Base-by-base conservation (phyloP, 495 filamentous ascomycete species). In the Darksidea phi region DNA sequence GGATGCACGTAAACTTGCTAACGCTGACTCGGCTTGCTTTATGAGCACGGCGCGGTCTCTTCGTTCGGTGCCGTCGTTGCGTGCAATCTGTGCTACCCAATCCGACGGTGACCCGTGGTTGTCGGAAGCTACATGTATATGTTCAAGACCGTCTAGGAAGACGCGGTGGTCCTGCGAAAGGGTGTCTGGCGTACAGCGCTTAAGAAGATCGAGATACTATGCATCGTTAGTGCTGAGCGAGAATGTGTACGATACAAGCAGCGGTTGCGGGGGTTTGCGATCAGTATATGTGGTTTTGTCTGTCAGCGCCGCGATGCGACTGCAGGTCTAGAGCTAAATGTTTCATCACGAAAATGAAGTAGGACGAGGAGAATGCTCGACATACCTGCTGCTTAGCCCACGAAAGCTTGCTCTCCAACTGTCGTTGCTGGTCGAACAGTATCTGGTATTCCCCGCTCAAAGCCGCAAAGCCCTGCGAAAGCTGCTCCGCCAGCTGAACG, bases 241-340 rank as follows among this genome's bases (percentile, higher is more conserved):
- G 28, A 10, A 32, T 10, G 10, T 32, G 28, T 3, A 4, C 3
- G 3, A 21, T 17, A 13, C 42, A 13, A 45, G 42, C 42, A 45
- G 53, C 48, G 57, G 48, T 48, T 48, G 37, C 28, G 20, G 23
- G 38, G 20, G 37, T 5, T 4, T 18, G 2, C 23, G 23, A 26
- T 50, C 47, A 50, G 47, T n/a, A 17, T n/a, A 26, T 24, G 34
- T 45, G 41, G 20, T 52, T 43, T 69, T 82, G 64, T 84, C 82
- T 77, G 70, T 84, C 83, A 75, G 73, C 71, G 76, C 75, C 71
- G 71, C 67, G 59, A 68, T 71, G 74, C 75, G 80, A 76, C 82
- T 87, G 74, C 77, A 82, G 84, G 82, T 88, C 84, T 87, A 87
- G 84, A 87, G 84, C 84, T 87, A 87, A 84, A 43, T 66, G 49